Conservation (phyloP, 2,329 filamentous ascomycete species). For the Zymoseptoria pseudotritici region DNA sequence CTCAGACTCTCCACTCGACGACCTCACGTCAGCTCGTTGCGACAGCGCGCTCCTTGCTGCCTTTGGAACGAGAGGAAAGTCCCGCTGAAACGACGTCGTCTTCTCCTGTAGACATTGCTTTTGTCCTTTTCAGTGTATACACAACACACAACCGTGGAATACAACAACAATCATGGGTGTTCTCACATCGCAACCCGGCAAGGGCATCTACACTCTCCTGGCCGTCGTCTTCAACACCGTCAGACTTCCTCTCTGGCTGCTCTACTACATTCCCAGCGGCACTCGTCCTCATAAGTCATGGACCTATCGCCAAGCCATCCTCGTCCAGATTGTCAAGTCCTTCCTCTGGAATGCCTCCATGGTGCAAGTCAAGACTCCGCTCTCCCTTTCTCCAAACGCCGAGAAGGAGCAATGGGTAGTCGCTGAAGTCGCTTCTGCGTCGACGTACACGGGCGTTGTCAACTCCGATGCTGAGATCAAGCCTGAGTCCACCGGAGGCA, state of each 20-base stretch:
- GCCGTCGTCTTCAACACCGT: conserved; percentile 30
- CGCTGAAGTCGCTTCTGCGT: conserved; percentile 11
- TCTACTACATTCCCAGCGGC: conserved; percentile 31
- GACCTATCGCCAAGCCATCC: conserved; percentile 34
- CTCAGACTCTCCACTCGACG: not conserved
- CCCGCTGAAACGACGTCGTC: not conserved
- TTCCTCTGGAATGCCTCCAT: conserved; percentile 28
- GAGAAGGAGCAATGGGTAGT: conserved; percentile 35
- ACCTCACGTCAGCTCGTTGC: not conserved
- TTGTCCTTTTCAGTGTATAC: not conserved
- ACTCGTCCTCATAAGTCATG: conserved; percentile 35
- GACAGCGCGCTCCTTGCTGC: not conserved
- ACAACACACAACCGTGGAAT: not conserved
- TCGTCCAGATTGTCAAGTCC: conserved; percentile 28
- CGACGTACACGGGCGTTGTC: conserved; percentile 11
- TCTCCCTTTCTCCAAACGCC: conserved; percentile 28
- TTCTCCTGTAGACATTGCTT: not conserved
- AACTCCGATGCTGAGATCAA: conserved; percentile 28
- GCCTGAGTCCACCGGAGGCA: conserved; percentile 34
- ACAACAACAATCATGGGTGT: conserved; percentile 10
- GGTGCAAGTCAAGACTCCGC: conserved; percentile 25
- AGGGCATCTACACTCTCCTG: conserved; percentile 32
- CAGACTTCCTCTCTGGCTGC: conserved; percentile 34
- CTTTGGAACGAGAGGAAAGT: not conserved
- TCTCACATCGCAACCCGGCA: conserved; percentile 33